Conservation (phyloP, 164 flowering plant genomes). For the Umbilicus rupestris region DNA sequence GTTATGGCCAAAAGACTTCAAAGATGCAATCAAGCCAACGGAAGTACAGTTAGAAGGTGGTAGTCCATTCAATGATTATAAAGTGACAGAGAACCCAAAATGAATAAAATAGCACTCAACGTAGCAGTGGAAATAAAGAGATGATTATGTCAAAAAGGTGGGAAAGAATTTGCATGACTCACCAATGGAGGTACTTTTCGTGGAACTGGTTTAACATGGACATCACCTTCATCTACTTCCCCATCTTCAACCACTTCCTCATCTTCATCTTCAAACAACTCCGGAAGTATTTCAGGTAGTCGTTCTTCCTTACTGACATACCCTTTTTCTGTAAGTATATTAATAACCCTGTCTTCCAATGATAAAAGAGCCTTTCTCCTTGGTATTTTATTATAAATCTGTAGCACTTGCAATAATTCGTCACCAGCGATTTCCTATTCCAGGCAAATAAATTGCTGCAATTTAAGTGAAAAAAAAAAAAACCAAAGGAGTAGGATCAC, state of each 20-base stretch:
- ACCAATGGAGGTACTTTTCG: conserved; percentile 58
- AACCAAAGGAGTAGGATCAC: background rate
- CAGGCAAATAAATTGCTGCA: background rate
- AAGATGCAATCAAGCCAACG: no score
- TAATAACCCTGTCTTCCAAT: conserved; percentile 66
- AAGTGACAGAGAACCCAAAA: background rate
- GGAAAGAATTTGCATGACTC: conserved; percentile 9
- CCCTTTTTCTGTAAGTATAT: conserved; percentile 74
- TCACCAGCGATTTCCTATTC: conserved; percentile 76
- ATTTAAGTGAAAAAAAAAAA: background rate
- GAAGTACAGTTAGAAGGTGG: no score
- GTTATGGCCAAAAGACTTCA: no score
- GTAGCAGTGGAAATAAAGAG: background rate
- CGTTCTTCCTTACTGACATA: conserved; percentile 48
- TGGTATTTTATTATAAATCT: conserved; percentile 67
- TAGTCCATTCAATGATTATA: background rate
- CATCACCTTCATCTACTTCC: conserved; percentile 98
- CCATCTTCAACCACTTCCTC: conserved; percentile 90
- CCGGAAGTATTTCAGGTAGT: conserved; percentile 38
- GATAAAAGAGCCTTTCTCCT: conserved; percentile 76
- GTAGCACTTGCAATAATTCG: conserved; percentile 57
- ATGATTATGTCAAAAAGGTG: background rate
- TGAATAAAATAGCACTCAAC: background rate
- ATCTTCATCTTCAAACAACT: conserved; percentile 73
- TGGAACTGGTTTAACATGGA: conserved; percentile 69